Base-by-base conservation (phyloP, 2,329 filamentous ascomycete species). In the Colletotrichum chrysophilum region DNA sequence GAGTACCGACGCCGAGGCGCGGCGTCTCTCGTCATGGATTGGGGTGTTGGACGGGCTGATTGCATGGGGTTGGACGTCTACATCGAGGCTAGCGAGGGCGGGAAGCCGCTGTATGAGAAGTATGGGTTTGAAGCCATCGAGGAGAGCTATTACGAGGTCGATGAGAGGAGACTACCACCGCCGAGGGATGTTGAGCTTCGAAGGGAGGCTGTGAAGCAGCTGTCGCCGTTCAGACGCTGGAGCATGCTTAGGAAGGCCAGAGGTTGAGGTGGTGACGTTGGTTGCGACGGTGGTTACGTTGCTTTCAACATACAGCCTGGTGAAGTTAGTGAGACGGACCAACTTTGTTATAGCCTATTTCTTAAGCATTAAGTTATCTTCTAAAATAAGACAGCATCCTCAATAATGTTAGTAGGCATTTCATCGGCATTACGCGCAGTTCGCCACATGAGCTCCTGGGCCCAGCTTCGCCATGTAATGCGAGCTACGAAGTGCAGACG, bases 1-100 rank as follows among this genome's bases (percentile, higher is more conserved):
- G 79, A 80, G 7, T 82, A 84, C 62, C 83, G 85, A 38, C 80
- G 80, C 55, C 81, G 81, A 12, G 85, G 84, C 7, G 83, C 84
- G 8, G 84, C 78, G 2, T 79, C 79, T n/a, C 76, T 84, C 76
- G 77, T 86, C 69, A 71, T 87, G 48, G 68, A 81, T 34, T 84
- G 82, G 82, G 83, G 83, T 5, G 78, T 80, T 10, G 79, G 79
- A 5, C 80, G 85, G 74, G 83, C 85, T 14, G 84, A 86, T 61
- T 70, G 79, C 12, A 80, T 83, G 2, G 82, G 82, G 7, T 72
- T 86, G 36, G 80, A 82, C 4, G 78, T 79, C 1, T 86, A 83
- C 70, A 80, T 86, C 16, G 84, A 86, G 78, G 80, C 85, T 3
- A 82, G 83, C 1, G 66, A 76, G 1, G 78, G 81, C 9, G 85